These are phyloP conservation scores for Seiridium unicorne DNA, from an alignment of 2,329 filamentous ascomycete species.

Conservation along the genomic window DNA sequence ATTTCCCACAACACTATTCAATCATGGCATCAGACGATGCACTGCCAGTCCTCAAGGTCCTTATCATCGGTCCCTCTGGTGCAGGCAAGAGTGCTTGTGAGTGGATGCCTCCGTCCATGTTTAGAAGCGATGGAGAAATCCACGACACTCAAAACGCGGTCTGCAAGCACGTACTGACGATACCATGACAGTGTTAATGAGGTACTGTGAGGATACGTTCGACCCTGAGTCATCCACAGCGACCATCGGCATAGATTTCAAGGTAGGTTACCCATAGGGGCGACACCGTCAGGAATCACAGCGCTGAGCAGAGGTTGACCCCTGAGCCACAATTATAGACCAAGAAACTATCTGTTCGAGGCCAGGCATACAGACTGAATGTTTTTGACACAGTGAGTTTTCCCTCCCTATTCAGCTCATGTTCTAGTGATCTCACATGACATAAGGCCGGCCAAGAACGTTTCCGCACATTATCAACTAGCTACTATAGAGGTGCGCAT, in stretches of 20 bases:
- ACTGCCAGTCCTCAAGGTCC: slow-evolving; percentile 49
- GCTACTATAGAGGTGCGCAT: slow-evolving; percentile 49
- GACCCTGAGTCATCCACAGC: slow-evolving; percentile 53
- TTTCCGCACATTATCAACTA: slow-evolving; percentile 48
- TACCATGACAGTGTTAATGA: slow-evolving; percentile 41
- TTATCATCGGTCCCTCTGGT: slow-evolving; percentile 55
- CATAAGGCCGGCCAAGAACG: slow-evolving; percentile 43
- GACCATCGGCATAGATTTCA: slow-evolving; percentile 58
- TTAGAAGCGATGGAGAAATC: not conserved
- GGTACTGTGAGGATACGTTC: slow-evolving; percentile 58
- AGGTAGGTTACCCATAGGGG: slow-evolving; percentile 32
- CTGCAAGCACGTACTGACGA: not conserved
- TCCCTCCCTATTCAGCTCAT: not conserved
- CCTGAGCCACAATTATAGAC: slow-evolving; percentile 30
- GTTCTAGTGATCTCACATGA: not conserved
- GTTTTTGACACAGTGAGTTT: slow-evolving; percentile 43
- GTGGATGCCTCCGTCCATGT: slow-evolving; percentile 18
- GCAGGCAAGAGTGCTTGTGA: slow-evolving; percentile 55
- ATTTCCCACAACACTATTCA: too few species aligned
- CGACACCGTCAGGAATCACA: not conserved
- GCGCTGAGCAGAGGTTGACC: not conserved
- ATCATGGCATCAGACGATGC: slow-evolving; percentile 44
- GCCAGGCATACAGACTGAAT: slow-evolving; percentile 49
- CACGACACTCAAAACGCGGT: too few species aligned
- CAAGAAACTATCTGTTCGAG: slow-evolving; percentile 51